Evolutionary conservation across 192 early-diverging fungal genomes (phyloP).

Genomic region (Mortierella claussenii): DNA sequence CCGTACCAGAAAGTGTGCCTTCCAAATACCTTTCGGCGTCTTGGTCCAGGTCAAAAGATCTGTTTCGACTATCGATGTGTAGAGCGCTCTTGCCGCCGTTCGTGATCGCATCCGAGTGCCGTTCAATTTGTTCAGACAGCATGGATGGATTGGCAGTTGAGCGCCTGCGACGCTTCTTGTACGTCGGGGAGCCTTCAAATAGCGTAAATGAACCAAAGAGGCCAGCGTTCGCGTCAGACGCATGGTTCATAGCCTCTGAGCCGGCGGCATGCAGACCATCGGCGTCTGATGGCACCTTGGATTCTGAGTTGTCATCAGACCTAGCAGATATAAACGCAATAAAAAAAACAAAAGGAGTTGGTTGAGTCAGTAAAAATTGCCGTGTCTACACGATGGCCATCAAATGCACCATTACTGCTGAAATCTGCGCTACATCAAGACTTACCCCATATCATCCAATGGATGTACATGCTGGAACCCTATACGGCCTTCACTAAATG

Average conservation of each 20-base stretch:
- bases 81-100: neutral
- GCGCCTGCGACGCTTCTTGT: conserved; percentile 76
- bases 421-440: neutral
- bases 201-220: conserved; percentile 69
- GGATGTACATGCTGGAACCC: conserved; percentile 11
- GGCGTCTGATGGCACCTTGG: conserved; percentile 46
- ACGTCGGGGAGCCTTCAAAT: conserved; percentile 76
- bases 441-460: conserved; percentile 28
- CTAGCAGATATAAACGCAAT: neutral
- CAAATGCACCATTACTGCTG: too few species aligned
- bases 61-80: conserved; percentile 20
- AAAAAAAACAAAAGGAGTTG: neutral
- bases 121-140: conserved; percentile 36
- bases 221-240: conserved; percentile 45
- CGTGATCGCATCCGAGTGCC: conserved; percentile 13
- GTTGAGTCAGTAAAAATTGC: too few species aligned
- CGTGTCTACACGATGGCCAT: too few species aligned
- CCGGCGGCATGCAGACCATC: conserved; percentile 12
- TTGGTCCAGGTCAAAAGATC: conserved; percentile 32
- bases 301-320: conserved; percentile 59
- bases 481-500: conserved; percentile 2
- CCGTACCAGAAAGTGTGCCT: neutral
- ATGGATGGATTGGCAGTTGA: conserved; percentile 58
- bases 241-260: conserved; percentile 14
- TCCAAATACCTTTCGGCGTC: conserved; percentile 31